These are phyloP conservation scores for Dryas alaskensis DNA, from an alignment of 306 rosid species.

Conservation along the genomic window DNA sequence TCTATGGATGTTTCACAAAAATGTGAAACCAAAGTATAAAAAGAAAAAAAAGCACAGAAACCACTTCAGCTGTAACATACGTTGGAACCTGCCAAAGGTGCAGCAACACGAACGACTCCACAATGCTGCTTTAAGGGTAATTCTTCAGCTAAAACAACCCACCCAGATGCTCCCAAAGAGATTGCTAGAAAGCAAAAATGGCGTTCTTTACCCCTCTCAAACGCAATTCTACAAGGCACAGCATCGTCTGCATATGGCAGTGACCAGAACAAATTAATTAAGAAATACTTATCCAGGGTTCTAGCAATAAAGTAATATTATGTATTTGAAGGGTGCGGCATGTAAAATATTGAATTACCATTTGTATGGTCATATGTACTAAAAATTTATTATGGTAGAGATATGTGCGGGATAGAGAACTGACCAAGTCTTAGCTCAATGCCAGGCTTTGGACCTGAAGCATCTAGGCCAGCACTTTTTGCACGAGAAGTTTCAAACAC, in stretches of 20 bases:
- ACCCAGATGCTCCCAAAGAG: conserved; percentile 71
- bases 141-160: conserved; percentile 81
- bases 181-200: conserved; percentile 65
- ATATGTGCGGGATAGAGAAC: conserved; percentile 33
- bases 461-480: conserved; percentile 55
- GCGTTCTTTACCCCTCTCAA: conserved; percentile 85
- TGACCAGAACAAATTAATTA: conserved; percentile 22
- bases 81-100: conserved; percentile 85
- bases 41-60: conserved; percentile 5
- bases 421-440: conserved; percentile 74
- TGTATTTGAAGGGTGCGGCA: not conserved
- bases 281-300: conserved; percentile 5
- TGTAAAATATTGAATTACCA: not conserved
- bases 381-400: not conserved
- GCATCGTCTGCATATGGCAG: conserved; percentile 63
- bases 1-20: not conserved
- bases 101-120: conserved; percentile 72
- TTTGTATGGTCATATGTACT: not conserved
- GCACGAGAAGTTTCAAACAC: conserved; percentile 47
- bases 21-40: conserved; percentile 7
- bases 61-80: conserved; percentile 42
- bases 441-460: conserved; percentile 70
- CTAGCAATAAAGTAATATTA: not conserved
- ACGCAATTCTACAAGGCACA: conserved; percentile 85
- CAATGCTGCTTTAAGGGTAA: conserved; percentile 57